A percentile compares a stretch with the other conserved stretches of the same genome.
Conservation (phyloP, 495 filamentous ascomycete species). For the Neurospora hispaniola region DNA sequence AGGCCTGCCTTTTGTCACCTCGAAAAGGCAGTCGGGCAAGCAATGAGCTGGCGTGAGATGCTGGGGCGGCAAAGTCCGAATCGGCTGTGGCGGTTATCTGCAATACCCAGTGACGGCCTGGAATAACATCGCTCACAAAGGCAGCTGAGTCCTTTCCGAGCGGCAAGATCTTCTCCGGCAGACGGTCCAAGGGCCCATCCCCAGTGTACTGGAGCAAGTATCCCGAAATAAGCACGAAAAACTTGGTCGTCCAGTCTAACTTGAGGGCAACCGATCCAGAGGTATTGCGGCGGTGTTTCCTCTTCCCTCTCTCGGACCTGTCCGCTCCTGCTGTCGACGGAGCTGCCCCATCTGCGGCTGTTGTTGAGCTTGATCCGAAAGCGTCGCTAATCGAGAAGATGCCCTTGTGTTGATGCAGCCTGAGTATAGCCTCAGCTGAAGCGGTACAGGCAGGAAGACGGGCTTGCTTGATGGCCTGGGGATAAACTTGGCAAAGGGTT, state of each 20-base stretch:
- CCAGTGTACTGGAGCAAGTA: conserved; percentile 82
- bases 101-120: conserved; percentile 84
- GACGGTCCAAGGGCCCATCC: conserved; percentile 64
- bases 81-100: conserved; percentile 72
- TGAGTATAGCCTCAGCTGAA: conserved; percentile 50
- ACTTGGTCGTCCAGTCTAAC: conserved; percentile 70
- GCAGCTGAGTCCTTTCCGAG: conserved; percentile 79
- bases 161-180: conserved; percentile 80
- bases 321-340: conserved; percentile 11
- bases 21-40: conserved; percentile 62
- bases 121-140: conserved; percentile 87
- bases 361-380: conserved; percentile 20
- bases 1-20: conserved; percentile 50
- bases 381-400: conserved; percentile 35
- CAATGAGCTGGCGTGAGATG: conserved; percentile 48
- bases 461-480: conserved; percentile 57
- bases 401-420: conserved; percentile 42
- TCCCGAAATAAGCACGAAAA: conserved; percentile 72
- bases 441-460: conserved; percentile 41
- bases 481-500: conserved; percentile 83
- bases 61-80: conserved; percentile 44
- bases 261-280: conserved; percentile 50
- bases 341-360: conserved; percentile 1
- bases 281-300: conserved; percentile 39
- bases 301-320: conserved; percentile 26